A percentile compares a stretch with the other conserved stretches of the same genome.
phyloP scores from a whole-genome alignment of 139 green algal species.

The Coelastrella sp. region DNA sequence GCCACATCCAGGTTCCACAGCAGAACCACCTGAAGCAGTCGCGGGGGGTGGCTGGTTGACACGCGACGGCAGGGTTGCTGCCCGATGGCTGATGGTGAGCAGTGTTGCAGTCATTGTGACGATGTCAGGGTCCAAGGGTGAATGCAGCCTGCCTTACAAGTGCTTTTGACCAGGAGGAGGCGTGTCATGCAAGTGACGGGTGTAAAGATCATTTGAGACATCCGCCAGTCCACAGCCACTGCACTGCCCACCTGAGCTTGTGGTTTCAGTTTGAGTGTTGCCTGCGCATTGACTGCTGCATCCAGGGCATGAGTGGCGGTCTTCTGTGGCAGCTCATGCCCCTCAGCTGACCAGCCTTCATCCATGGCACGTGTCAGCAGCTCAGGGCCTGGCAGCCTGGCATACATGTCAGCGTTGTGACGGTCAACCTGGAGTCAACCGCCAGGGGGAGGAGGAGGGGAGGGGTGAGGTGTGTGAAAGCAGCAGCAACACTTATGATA shows the following conservation, averaged over 20 bases:
- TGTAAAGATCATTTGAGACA: too few relatives aligned
- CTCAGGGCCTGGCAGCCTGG: not conserved
- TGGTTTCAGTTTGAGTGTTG: not conserved
- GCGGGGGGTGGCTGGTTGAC: not conserved
- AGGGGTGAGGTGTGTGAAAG: not conserved
- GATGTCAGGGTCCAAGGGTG: too few relatives aligned
- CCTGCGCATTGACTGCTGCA: not conserved
- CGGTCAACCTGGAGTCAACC: not conserved
- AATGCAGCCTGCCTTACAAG: too few relatives aligned
- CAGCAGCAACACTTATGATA: too few relatives aligned
- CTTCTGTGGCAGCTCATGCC: not conserved
- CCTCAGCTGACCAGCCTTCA: not conserved
- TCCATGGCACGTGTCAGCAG: not conserved
- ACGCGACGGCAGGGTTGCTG: not conserved
- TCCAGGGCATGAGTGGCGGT: not conserved
- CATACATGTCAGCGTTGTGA: not conserved
- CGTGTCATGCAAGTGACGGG: too few relatives aligned
- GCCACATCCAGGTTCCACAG: slow-evolving; percentile 24
- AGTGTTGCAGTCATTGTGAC: too few relatives aligned
- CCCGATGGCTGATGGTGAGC: too few relatives aligned
- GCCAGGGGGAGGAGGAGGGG: not conserved
- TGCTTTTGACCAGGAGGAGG: not conserved
- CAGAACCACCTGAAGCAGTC: not conserved
- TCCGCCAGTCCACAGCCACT: too few relatives aligned
- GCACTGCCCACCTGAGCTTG: not conserved